Evolutionary conservation across 768 basidiomycete genomes (phyloP), one percentile per base, ranked within the genome.

Genomic region (Naganishia kalamii): DNA sequence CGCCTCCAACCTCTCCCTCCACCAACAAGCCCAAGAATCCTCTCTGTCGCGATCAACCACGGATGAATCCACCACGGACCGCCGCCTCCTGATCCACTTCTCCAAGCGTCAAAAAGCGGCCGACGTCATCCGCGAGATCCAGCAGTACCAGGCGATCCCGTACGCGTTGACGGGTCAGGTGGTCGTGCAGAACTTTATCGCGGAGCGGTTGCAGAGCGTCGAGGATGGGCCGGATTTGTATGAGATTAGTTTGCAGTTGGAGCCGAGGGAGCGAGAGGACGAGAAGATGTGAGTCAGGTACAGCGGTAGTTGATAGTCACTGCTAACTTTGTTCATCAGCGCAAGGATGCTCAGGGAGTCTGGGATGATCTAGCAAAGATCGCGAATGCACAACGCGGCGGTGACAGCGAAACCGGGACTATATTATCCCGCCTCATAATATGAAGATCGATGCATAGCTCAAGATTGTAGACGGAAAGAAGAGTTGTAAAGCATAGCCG

Each of bases 121-220:
- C n/a, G 93, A 96, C 74, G 89, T 98, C 70, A 91, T 99, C 71
- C 86, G 87, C 68, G 92, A 97, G 76, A 97, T 99, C 76, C 90
- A 96, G 76, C 87, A 90, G 30, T 97, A 93, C 86, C 96, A 99
- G 76, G 84, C 88, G 5, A 86, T 86, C 69, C 86, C 89, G 1
- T 98, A 92, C 81, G 92, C 94, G 77, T 85, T 94, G 68, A 82
- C 84, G 35, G 79, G 82, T 6, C 84, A 93, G 17, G 82, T 84
- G 0, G 66, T 82, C 0, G 85, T 98, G 29, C 84, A 85, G 62
- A 80, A 82, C 29, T 96, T 86, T 77, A 84, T 99, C 67, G 87
- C 88, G 66, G 87, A 89, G 51, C 85, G 86, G 1, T 81, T 98
- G 68, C 84, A 84, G 27, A 68, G 84, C 85, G 76, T 87, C 85